Base-by-base conservation (phyloP, 352 stramenopile genomes). In the Pythium plurisporium region DNA sequence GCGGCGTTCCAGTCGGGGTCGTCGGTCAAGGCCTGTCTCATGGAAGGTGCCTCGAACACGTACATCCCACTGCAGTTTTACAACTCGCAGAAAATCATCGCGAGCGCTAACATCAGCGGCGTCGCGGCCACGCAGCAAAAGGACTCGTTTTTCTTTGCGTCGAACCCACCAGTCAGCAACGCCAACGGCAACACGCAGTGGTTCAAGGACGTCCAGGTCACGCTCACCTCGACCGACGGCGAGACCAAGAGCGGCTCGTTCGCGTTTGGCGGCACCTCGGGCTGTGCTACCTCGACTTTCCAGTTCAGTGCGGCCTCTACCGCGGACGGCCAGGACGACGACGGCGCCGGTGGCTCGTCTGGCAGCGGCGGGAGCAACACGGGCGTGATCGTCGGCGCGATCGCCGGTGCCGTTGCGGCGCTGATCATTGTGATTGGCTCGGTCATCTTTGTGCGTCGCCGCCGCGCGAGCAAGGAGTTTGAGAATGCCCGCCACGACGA, bases 21-120 rank as follows among this genome's bases (percentile, higher is more conserved):
- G 55, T 36, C 51, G 20, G 78, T 94, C 26, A 82, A 84, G 56
- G 84, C 82, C 37, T 94, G 84, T 57, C 59, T 91, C 6, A 92
- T 92, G 82, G 84, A 94, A 50, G 84, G 84, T 33, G 79, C 77
- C 23, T 89, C 79, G 20, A 73, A 74, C 31, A 75, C 82, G 31
- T 94, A 94, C 71, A 79, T 92, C 37, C 84, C 84, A 34, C 64
- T 94, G 42, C 82, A 94, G 70, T 85, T 92, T 38, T 89, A 76
- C 65, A 91, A 92, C 70, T 76, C 80, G 48, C 72, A 87, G 53
- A 87, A 88, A 55, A 68, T 87, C 17, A 87, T 94, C 22, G 61
- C 70, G 14, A 69, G 45, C 30, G 84, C 68, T 30, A 82, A 67
- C 31, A 90, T 92, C 45, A 77, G 84, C 48, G 66, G 69, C 37